Evolutionary conservation across 768 basidiomycete genomes (phyloP).

Genomic region (Hygrophorus russula): DNA sequence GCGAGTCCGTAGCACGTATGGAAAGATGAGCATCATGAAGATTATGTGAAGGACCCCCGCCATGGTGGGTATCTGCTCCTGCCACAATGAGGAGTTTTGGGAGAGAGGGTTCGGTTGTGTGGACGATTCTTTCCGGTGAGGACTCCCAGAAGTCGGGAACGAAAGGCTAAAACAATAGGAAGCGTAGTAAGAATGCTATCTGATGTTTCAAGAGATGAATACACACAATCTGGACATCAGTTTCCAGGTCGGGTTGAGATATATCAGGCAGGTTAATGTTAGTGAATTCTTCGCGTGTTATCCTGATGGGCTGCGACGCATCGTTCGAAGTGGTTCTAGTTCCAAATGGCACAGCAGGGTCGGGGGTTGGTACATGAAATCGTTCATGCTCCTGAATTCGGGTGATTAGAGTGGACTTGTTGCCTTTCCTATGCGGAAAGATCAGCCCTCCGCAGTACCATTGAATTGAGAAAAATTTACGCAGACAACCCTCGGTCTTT

Average conservation of each 20-base stretch:
- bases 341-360: slow-evolving; percentile 13
- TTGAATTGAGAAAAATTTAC: slow-evolving; percentile 24
- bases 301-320: slow-evolving; percentile 16
- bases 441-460: slow-evolving; percentile 4
- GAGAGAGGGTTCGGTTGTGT: slow-evolving; percentile 9
- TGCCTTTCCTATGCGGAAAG: slow-evolving; percentile 34
- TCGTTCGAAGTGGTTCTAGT: slow-evolving; percentile 19
- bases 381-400: slow-evolving; percentile 44
- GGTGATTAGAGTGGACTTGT: slow-evolving; percentile 43
- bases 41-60: slow-evolving; percentile 16
- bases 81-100: slow-evolving; percentile 19
- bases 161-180: slow-evolving; percentile 38
- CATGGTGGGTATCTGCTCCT: slow-evolving; percentile 12
- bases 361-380: slow-evolving; percentile 11
- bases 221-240: slow-evolving; percentile 51
- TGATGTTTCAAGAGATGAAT: neutral
- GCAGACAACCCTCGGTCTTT: slow-evolving; percentile 43
- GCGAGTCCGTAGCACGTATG: neutral
- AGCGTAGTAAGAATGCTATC: slow-evolving; percentile 2
- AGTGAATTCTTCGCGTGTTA: slow-evolving; percentile 24
- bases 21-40: slow-evolving; percentile 10
- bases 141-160: slow-evolving; percentile 28
- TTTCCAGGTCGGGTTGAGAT: slow-evolving; percentile 27
- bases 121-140: slow-evolving; percentile 5
- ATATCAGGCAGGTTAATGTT: slow-evolving; percentile 49